These are phyloP conservation scores for Nephelium lappaceum DNA, from an alignment of 345 rosid species.

Conservation along the genomic window DNA sequence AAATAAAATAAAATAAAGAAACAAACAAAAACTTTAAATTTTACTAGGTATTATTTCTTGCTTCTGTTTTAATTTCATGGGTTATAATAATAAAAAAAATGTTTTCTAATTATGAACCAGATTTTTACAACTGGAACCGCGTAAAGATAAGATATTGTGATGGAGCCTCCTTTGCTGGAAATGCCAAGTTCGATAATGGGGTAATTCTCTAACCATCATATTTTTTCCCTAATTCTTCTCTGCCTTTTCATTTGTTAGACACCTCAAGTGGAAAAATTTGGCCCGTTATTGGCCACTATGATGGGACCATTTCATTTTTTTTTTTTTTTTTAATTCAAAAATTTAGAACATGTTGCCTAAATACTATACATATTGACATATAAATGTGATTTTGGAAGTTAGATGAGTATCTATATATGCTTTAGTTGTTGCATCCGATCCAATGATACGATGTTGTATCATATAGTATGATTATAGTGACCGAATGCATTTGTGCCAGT, in stretches of 20 bases:
- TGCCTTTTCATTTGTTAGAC: not conserved
- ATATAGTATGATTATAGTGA: too few species aligned
- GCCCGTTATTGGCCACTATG: not conserved
- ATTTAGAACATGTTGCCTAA: too few species aligned
- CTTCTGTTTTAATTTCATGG: not conserved
- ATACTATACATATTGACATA: too few species aligned
- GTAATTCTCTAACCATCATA: conserved; percentile 38
- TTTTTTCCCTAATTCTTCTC: not conserved
- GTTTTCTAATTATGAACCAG: conserved; percentile 35
- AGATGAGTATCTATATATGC: too few species aligned
- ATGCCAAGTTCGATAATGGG: conserved; percentile 61
- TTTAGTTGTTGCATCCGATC: too few species aligned
- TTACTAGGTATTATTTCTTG: not conserved
- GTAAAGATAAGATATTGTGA: conserved; percentile 95
- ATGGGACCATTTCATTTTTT: too few species aligned
- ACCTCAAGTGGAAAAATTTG: not conserved
- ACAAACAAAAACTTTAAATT: not conserved
- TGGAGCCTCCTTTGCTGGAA: conserved; percentile 95
- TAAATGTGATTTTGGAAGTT: too few species aligned
- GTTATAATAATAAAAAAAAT: not conserved
- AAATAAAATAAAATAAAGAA: not conserved
- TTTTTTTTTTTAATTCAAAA: too few species aligned
- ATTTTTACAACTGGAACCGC: conserved; percentile 97
- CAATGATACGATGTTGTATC: too few species aligned
- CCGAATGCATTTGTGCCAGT: not conserved